phyloP scores from a whole-genome alignment of 2,329 filamentous ascomycete genomes.

The Nigrospora sphaerica region DNA sequence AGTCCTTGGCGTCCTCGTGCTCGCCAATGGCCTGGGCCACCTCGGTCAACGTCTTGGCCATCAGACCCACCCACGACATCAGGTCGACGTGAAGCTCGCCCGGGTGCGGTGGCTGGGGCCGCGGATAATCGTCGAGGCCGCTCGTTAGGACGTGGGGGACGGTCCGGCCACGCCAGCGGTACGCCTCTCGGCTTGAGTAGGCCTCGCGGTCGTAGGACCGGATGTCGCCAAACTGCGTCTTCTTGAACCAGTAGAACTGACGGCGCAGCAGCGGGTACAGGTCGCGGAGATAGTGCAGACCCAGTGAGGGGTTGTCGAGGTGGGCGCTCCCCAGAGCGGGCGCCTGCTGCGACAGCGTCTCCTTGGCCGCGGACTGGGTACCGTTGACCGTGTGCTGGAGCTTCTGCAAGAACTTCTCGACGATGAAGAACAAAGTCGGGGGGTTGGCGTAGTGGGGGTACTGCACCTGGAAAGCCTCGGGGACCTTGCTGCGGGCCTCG shows the following conservation, averaged over 20 bases:
- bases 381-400: conserved; percentile 49
- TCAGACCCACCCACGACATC: conserved; percentile 95
- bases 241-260: conserved; percentile 90
- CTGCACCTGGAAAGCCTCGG: conserved; percentile 84
- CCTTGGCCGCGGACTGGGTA: conserved; percentile 32
- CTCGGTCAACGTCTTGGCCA: conserved; percentile 77
- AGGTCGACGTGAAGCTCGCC: conserved; percentile 93
- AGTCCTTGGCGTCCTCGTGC: conserved; percentile 67
- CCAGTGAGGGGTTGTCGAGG: conserved; percentile 59
- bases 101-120: conserved; percentile 83
- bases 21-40: conserved; percentile 72
- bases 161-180: conserved; percentile 87
- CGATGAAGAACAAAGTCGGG: conserved; percentile 84
- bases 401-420: conserved; percentile 79
- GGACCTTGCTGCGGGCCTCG: conserved; percentile 93
- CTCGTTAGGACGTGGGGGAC: conserved; percentile 81
- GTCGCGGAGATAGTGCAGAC: conserved; percentile 63
- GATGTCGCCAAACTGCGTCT: conserved; percentile 79
- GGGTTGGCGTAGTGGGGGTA: conserved; percentile 98
- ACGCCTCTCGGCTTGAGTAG: conserved; percentile 77
- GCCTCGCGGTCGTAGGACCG: conserved; percentile 84
- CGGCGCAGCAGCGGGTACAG: conserved; percentile 80
- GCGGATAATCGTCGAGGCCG: conserved; percentile 89
- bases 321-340: conserved; percentile 51
- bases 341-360: conserved; percentile 34